Conservation (phyloP, 768 basidiomycete species). For the Boletus tomentosulus region DNA sequence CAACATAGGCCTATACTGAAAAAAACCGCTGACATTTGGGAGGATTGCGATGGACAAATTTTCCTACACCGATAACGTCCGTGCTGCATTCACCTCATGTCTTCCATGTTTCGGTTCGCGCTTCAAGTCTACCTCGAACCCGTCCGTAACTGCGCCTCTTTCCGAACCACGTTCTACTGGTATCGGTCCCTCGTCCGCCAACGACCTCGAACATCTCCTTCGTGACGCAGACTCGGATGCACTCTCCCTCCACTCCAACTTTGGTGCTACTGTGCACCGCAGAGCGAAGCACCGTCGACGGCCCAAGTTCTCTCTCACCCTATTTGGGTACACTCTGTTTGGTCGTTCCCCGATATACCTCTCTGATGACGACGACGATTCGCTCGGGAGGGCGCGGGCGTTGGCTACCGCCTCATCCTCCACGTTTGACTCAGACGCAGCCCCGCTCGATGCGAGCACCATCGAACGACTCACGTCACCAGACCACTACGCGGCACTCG, state of each 20-base stretch:
- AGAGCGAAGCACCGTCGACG: conserved; percentile 33
- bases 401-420: conserved; percentile 30
- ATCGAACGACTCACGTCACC: conserved; percentile 51
- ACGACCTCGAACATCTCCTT: conserved; percentile 50
- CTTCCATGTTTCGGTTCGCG: conserved; percentile 50
- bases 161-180: conserved; percentile 26
- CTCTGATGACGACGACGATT: conserved; percentile 46
- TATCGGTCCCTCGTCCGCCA: conserved; percentile 10
- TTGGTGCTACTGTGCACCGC: conserved; percentile 33
- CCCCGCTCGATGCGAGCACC: conserved; percentile 53
- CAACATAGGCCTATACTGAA: background rate
- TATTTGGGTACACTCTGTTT: conserved; percentile 68
- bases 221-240: conserved; percentile 51
- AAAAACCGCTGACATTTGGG: background rate
- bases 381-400: conserved; percentile 17
- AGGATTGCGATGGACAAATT: conserved; percentile 38
- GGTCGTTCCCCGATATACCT: conserved; percentile 60
- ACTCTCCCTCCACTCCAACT: conserved; percentile 64
- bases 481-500: conserved; percentile 28
- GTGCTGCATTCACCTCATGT: conserved; percentile 57
- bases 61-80: conserved; percentile 61
- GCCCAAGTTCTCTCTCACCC: conserved; percentile 39
- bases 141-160: conserved; percentile 6
- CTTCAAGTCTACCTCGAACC: conserved; percentile 26
- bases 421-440: conserved; percentile 69